These are phyloP conservation scores for Colletotrichum noveboracense DNA, from an alignment of 2,329 filamentous ascomycete genomes.

Conservation along the genomic window DNA sequence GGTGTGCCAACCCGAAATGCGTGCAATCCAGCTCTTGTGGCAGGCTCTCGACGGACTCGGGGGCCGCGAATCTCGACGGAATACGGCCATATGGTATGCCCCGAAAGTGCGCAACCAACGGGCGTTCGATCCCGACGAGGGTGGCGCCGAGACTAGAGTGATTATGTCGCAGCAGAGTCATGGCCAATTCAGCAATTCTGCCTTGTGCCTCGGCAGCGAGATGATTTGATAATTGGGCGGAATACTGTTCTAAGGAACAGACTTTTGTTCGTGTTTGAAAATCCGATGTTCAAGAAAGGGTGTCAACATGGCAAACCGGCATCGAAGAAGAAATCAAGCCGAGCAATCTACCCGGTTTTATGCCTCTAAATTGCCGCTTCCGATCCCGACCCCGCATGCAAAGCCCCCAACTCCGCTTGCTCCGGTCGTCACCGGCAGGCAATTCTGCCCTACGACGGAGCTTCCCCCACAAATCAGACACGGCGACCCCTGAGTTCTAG, in stretches of 20 bases:
- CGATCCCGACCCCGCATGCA: background rate
- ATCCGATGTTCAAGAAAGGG: background rate
- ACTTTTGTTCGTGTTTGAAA: background rate
- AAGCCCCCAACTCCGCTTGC: background rate
- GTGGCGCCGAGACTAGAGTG: background rate
- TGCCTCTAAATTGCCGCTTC: background rate
- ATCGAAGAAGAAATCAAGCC: background rate
- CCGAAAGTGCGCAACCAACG: background rate
- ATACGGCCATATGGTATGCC: constrained; percentile 12
- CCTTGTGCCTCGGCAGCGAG: background rate
- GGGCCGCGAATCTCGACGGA: background rate
- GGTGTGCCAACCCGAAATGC: background rate
- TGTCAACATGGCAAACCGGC: background rate
- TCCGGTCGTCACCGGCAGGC: background rate
- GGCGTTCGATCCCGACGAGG: background rate
- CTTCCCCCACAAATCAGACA: background rate
- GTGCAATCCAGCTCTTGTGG: background rate
- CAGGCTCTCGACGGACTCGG: background rate
- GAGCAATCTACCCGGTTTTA: background rate
- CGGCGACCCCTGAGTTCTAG: background rate
- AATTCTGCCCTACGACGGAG: background rate
- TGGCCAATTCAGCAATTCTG: background rate
- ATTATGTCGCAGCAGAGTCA: background rate
- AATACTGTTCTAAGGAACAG: background rate
- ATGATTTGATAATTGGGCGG: background rate